Conservation (phyloP, 257 asterid genomes). For the Solanum ossicruentum region DNA sequence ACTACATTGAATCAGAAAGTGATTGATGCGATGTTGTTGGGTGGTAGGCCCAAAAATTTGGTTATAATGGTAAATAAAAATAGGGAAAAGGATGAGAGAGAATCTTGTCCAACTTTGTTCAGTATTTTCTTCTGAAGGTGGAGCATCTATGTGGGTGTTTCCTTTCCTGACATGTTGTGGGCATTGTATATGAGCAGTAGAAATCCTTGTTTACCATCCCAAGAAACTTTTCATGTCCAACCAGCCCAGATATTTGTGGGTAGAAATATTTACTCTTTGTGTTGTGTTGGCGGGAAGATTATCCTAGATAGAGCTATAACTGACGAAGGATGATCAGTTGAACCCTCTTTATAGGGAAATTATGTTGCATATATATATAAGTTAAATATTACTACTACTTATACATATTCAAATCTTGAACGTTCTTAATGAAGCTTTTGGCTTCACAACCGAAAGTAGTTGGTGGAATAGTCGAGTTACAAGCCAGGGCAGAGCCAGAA, state of each 20-base stretch:
- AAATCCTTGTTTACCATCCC: background rate
- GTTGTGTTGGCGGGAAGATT: background rate
- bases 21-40: slow-evolving; percentile 7
- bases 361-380: background rate
- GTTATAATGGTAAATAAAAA: slow-evolving; percentile 33
- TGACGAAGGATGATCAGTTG: background rate
- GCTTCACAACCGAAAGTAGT: background rate
- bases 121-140: slow-evolving; percentile 18
- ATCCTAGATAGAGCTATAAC: background rate
- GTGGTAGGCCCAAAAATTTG: slow-evolving; percentile 37
- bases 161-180: slow-evolving; percentile 7
- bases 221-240: background rate
- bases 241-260: background rate
- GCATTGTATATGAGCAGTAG: slow-evolving; percentile 6
- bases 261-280: background rate
- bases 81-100: background rate
- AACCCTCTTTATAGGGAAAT: background rate
- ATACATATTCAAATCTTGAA: background rate
- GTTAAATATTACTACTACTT: background rate
- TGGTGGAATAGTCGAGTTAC: background rate
- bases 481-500: background rate
- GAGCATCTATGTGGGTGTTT: slow-evolving; percentile 28
- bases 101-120: background rate
- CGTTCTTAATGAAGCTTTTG: background rate
- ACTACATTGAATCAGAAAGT: slow-evolving; percentile 9